Evolutionary conservation across 2,329 filamentous ascomycete genomes (phyloP), one percentile per base, ranked within the genome.

Genomic region (Ampelomyces quisqualis): DNA sequence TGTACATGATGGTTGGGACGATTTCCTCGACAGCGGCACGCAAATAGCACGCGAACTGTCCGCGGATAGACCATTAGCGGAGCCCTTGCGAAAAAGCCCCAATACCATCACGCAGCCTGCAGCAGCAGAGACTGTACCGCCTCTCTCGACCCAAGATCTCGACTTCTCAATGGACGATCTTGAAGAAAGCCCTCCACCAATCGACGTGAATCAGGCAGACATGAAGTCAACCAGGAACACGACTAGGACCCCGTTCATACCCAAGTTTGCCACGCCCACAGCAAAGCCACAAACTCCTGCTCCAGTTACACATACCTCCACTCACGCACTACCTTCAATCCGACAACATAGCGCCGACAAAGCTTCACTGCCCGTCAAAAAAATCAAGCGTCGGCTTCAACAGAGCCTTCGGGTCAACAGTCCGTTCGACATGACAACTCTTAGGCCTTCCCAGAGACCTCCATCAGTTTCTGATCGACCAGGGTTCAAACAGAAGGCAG

Each of bases 11-110:
- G 49, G 45, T 3, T 68, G 65, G 65, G 65, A 62, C 35, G 64
- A 70, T 27, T 71, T 73, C n/a, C 57, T 75, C 2, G 72, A 69
- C n/a, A 72, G 64, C 42, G 68, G 64, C 23, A 72, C 72, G 0
- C 72, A 75, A 43, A 70, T 75, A 23, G 70, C 70, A 5, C 65
- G 71, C 7, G 72, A 75, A 21, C 53, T 75, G 7, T 58, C 56
- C 3, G 44, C 41, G 11, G 62, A 62, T 10, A 18, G 7, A 13
- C 22, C 6, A 5, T 5, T 10, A 18, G n/a, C 6, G n/a, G 6
- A 7, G 3, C 6, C 15, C 7, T 11, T 4, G 7, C 15, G 22
- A 20, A 15, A 19, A 42, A 23, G 11, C 3, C 26, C 24, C 2
- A 32, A 6, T 21, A 2, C 11, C 7, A 14, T n/a, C 7, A 13